A percentile compares a stretch with the other conserved stretches of the same genome.
Conservation (phyloP, 139 green algal genomes). For the Chlamydomonas sp. region DNA sequence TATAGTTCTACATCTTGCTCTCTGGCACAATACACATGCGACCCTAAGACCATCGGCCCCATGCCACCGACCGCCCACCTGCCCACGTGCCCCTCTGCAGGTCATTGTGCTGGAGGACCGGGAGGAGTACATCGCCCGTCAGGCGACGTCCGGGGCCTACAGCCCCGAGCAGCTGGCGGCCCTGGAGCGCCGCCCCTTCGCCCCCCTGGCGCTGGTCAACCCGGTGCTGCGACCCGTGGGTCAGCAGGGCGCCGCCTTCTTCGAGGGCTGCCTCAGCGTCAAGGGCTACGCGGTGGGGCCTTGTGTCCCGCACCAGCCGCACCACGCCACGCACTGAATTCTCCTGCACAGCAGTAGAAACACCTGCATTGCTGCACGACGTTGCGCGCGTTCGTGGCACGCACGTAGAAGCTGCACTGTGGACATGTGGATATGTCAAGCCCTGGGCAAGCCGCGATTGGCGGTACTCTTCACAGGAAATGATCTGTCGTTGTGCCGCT, state of each 20-base stretch:
- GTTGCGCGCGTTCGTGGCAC: too few relatives aligned
- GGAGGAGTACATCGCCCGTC: constrained; percentile 13
- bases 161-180: neutral
- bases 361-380: too few relatives aligned
- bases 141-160: neutral
- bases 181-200: constrained; percentile 19
- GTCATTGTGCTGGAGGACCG: constrained; percentile 25
- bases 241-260: constrained; percentile 3
- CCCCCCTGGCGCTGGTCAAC: constrained; percentile 24
- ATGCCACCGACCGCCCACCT: neutral
- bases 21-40: too few relatives aligned
- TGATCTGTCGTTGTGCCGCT: neutral
- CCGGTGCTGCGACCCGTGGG: neutral
- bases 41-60: too few relatives aligned
- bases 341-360: too few relatives aligned
- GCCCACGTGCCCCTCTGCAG: neutral
- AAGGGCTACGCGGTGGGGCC: constrained; percentile 11
- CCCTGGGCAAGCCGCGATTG: too few relatives aligned
- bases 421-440: too few relatives aligned
- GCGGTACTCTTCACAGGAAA: too few relatives aligned
- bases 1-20: too few relatives aligned
- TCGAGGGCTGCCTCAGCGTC: constrained; percentile 38
- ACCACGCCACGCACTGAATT: too few relatives aligned
- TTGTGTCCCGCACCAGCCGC: too few relatives aligned
- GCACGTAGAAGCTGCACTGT: too few relatives aligned